Percentiles rank a stretch among this genome's conserved stretches.
phyloP scores from a whole-genome alignment of 2,329 filamentous ascomycete genomes.

The Cladosporium cucumerinum region DNA sequence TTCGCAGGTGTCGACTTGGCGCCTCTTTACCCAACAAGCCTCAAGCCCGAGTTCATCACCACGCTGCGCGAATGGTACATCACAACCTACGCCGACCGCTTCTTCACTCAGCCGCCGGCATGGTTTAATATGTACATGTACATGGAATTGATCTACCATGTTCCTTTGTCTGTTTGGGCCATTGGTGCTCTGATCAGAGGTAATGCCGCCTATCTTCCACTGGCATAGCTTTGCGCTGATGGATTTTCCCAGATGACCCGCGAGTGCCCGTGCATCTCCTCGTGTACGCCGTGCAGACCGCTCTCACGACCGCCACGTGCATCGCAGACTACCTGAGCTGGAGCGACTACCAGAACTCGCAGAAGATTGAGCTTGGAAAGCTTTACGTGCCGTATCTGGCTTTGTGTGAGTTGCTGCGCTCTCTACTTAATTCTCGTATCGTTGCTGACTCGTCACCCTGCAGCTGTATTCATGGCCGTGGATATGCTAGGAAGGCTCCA shows the following conservation, averaged over 20 bases:
- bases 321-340: conserved; percentile 60
- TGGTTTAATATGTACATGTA: conserved; percentile 59
- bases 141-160: conserved; percentile 60
- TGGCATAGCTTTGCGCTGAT: neutral
- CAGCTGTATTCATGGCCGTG: conserved; percentile 42
- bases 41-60: conserved; percentile 50
- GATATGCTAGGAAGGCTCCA: conserved; percentile 35
- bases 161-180: conserved; percentile 60
- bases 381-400: conserved; percentile 58
- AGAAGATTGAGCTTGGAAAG: conserved; percentile 50
- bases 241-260: conserved; percentile 47
- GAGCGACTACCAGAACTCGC: conserved; percentile 42
- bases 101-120: conserved; percentile 57
- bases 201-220: conserved; percentile 32
- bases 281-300: conserved; percentile 57
- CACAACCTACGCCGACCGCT: conserved; percentile 59
- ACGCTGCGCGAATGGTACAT: conserved; percentile 57
- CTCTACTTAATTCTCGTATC: too few relatives aligned
- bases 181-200: conserved; percentile 53
- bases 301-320: conserved; percentile 61
- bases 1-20: conserved; percentile 58
- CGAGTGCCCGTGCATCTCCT: conserved; percentile 59
- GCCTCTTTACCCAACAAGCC: conserved; percentile 53
- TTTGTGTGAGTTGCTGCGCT: conserved; percentile 46
- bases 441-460: neutral